Evolutionary conservation across 805 yeast species (phyloP), one percentile per base, ranked within the genome.

Genomic region (Candida insectalens): DNA sequence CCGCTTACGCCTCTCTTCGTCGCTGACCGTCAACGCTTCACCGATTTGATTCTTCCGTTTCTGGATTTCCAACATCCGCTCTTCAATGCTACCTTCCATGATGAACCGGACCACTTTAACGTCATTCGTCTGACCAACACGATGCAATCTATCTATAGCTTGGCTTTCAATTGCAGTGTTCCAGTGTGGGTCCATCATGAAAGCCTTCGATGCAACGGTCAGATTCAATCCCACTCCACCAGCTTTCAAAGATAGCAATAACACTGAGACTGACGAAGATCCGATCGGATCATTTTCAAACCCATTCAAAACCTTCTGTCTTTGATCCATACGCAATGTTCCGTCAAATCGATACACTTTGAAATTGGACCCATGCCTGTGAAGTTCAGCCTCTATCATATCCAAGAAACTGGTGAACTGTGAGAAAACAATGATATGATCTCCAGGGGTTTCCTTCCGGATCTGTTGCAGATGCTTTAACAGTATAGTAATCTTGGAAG

Each of bases 121-220:
- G 27, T 67, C 67, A 18, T 65, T 70, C 8, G 62, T 61, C 51
- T 88, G 97, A 0, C 97, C 96, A 50, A 89, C 83, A 44, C 97
- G 69, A 50, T 88, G 96, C 13, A 89, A 70, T 46, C 97, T 57
- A 57, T 87, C 95, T 39, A 87, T 83, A 0, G 95, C 95, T 53
- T 85, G 96, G 33, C 83, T 84, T 47, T 85, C 95, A 35, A 80
- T 74, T 32, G 94, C 83, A 30, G 84, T 94, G 20, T 92, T 83
- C 96, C 96, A 88, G 92, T 95, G 88, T 0, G 96, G 96, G 49
- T 88, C 96, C 84, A 89, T 80, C 71, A 88, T 67, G 45, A 77
- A 85, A 3, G 94, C 96, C 23, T 72, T 67, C 0, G 83, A 79
- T 0, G 96, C 95, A 33, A 78, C 74, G 0, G 95, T 88, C 39